phyloP scores from a whole-genome alignment of 140 eudicot species.

The Stevia rebaudiana region DNA sequence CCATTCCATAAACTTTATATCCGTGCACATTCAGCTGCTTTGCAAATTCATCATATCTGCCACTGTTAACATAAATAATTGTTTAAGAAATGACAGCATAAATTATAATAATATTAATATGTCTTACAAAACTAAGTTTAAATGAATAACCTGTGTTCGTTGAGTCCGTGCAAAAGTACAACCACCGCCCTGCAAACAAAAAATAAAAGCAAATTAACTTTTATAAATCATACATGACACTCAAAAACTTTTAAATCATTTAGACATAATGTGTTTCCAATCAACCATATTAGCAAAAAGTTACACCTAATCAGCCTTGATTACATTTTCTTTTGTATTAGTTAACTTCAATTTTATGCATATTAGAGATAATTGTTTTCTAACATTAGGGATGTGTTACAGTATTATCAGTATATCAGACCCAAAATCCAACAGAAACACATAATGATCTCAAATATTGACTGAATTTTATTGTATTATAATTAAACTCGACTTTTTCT shows the following conservation, averaged over 20 bases:
- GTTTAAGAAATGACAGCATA: neutral
- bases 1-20: slow-evolving; percentile 83
- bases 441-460: too few species aligned
- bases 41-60: slow-evolving; percentile 75
- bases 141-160: slow-evolving; percentile 70
- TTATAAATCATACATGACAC: neutral
- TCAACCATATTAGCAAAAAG: too few species aligned
- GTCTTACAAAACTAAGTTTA: neutral
- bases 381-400: too few species aligned
- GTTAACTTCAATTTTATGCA: too few species aligned
- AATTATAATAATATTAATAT: neutral
- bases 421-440: too few species aligned
- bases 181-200: slow-evolving; percentile 63
- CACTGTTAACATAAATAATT: slow-evolving; percentile 37
- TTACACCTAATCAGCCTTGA: neutral
- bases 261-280: too few species aligned
- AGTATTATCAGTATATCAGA: too few species aligned
- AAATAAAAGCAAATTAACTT: slow-evolving; percentile 3
- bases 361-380: too few species aligned
- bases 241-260: too few species aligned
- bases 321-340: too few species aligned
- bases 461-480: too few species aligned
- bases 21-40: slow-evolving; percentile 79
- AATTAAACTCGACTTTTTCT: too few species aligned
- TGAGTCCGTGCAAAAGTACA: slow-evolving; percentile 77